phyloP scores from a whole-genome alignment of 2,329 filamentous ascomycete species.

The Talaromyces marneffei region DNA sequence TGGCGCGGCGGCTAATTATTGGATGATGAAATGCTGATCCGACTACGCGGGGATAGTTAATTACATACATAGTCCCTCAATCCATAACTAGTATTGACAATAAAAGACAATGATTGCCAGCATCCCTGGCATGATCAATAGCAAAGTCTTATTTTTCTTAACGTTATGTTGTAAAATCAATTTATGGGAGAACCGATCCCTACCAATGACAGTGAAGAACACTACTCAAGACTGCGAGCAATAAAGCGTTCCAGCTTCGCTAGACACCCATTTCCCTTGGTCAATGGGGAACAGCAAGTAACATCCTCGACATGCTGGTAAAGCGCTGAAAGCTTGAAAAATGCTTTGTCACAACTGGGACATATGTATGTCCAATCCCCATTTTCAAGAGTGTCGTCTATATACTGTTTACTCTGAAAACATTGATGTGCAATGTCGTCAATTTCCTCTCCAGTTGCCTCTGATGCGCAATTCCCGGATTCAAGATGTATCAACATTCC shows the following conservation, averaged over 20 bases:
- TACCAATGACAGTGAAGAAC: no score
- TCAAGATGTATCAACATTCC: slow-evolving; percentile 18
- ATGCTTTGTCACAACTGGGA: background rate
- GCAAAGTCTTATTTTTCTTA: no score
- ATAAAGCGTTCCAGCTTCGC: slow-evolving; percentile 3
- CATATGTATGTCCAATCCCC: background rate
- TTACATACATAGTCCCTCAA: no score
- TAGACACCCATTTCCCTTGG: background rate
- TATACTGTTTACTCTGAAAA: slow-evolving; percentile 1
- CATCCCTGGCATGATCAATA: no score
- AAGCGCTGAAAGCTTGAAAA: slow-evolving; percentile 7
- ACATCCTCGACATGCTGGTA: slow-evolving; percentile 4
- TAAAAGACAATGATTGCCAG: no score
- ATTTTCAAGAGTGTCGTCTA: background rate
- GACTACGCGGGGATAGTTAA: no score
- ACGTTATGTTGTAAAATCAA: no score
- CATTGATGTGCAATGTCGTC: background rate
- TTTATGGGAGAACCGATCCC: no score
- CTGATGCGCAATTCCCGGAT: slow-evolving; percentile 11
- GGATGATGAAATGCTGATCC: no score
- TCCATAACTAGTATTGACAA: no score
- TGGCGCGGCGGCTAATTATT: no score
- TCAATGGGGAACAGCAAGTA: background rate
- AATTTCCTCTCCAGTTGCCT: slow-evolving; percentile 8
- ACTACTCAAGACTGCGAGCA: background rate